Percentiles rank a stretch among this genome's conserved stretches.
phyloP scores from a whole-genome alignment of 352 stramenopile genomes.

The Phytophthora pseudosyringae region DNA sequence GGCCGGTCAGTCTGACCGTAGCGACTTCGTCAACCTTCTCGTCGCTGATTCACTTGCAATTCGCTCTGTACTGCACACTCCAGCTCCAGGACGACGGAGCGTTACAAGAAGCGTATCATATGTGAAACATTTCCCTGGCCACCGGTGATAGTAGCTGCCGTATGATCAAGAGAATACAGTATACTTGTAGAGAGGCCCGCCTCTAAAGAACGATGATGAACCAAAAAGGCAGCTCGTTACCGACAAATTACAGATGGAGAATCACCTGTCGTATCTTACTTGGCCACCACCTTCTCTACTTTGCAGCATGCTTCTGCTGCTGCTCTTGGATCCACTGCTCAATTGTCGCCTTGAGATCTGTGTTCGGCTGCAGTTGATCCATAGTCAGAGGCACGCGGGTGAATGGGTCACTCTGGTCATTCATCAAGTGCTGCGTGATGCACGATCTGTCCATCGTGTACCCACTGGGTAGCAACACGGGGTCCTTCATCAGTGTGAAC shows the following conservation, averaged over 20 bases:
- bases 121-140: no score
- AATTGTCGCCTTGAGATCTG: conserved; percentile 71
- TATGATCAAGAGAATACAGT: no score
- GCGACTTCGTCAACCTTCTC: no score
- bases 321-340: conserved; percentile 60
- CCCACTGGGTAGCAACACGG: conserved; percentile 93
- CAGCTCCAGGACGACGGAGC: no score
- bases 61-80: no score
- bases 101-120: no score
- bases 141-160: no score
- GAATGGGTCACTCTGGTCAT: conserved; percentile 97
- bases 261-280: conserved; percentile 3
- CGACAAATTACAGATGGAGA: not conserved
- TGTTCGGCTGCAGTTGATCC: conserved; percentile 65
- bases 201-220: no score
- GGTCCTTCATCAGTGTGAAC: conserved; percentile 97
- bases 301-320: conserved; percentile 34
- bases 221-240: not conserved
- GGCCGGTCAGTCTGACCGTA: no score
- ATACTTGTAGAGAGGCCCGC: no score
- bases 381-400: conserved; percentile 91
- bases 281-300: conserved; percentile 11
- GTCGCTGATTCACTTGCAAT: no score
- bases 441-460: conserved; percentile 93
- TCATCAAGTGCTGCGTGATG: conserved; percentile 97